A percentile compares a stretch with the other conserved stretches of the same genome.
phyloP scores from a whole-genome alignment of 495 filamentous ascomycete genomes.

The Penicillium taxi region DNA sequence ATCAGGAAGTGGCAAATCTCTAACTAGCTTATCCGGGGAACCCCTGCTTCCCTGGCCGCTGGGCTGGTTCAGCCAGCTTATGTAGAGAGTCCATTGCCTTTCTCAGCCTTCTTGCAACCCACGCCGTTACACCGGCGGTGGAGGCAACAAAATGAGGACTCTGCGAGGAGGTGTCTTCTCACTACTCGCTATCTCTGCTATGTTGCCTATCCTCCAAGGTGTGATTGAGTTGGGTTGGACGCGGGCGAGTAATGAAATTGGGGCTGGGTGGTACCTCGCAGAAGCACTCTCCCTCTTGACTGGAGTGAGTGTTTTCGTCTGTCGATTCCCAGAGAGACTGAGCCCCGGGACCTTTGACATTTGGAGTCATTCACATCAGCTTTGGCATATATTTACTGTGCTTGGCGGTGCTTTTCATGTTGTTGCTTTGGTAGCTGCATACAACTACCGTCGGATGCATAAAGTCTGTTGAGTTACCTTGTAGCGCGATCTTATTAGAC shows the following conservation, averaged over 20 bases:
- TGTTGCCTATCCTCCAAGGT: constrained; percentile 9
- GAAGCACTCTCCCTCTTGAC: constrained; percentile 7
- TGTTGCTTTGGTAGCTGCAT: constrained; percentile 1
- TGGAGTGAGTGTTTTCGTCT: constrained; percentile 9
- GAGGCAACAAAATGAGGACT: constrained; percentile 8
- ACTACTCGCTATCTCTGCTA: constrained; percentile 8
- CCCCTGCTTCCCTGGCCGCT: no score
- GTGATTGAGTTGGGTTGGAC: constrained; percentile 6
- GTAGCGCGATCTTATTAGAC: background rate
- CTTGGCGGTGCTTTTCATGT: constrained; percentile 8
- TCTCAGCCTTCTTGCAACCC: no score
- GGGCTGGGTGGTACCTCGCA: constrained; percentile 9
- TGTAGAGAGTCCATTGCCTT: no score
- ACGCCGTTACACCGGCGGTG: no score
- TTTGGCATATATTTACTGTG: constrained; percentile 9
- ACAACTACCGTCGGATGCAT: constrained; percentile 1
- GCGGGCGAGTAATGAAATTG: constrained; percentile 8
- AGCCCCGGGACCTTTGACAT: constrained; percentile 10
- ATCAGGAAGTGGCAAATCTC: no score
- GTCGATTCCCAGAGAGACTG: constrained; percentile 10
- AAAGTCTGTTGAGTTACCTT: background rate
- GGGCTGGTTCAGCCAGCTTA: no score
- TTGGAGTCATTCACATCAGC: constrained; percentile 12
- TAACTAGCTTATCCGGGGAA: no score
- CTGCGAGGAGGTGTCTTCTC: constrained; percentile 10